Conservation (phyloP, 163 green algal genomes). For the Coccomyxa subellipsoidea region DNA sequence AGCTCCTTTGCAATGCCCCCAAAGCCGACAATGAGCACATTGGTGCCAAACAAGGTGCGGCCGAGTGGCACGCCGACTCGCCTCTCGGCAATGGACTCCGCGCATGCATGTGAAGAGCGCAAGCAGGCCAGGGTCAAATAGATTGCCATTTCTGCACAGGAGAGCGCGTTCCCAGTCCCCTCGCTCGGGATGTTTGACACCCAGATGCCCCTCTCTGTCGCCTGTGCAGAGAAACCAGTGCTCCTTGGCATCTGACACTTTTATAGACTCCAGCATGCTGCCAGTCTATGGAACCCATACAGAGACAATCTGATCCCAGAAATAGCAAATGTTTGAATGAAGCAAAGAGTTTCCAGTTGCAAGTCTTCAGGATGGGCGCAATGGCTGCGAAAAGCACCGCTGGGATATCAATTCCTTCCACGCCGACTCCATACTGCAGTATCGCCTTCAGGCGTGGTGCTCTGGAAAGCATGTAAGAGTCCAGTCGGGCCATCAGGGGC, state of each 20-base stretch:
- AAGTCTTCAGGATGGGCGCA: no score
- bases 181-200: constrained; percentile 64
- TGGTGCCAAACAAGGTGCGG: constrained; percentile 46
- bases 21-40: constrained; percentile 55
- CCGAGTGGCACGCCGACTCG: constrained; percentile 51
- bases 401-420: constrained; percentile 58
- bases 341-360: no score
- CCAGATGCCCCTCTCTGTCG: constrained; percentile 47
- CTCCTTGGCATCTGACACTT: no score
- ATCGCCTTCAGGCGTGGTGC: constrained; percentile 51
- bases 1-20: constrained; percentile 60
- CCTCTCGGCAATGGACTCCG: constrained; percentile 24
- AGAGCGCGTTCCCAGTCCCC: constrained; percentile 59
- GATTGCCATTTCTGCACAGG: constrained; percentile 67
- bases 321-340: no score
- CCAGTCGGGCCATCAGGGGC: constrained; percentile 45
- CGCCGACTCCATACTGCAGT: constrained; percentile 70
- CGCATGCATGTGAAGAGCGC: constrained; percentile 37
- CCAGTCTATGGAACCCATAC: no score
- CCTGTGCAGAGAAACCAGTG: constrained; percentile 27
- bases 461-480: constrained; percentile 28
- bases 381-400: no score
- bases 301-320: no score
- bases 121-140: constrained; percentile 59
- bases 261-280: no score